A percentile compares a stretch with the other conserved stretches of the same genome.
Conservation (phyloP, 192 early-diverging fungal species). For the Podila verticillata region DNA sequence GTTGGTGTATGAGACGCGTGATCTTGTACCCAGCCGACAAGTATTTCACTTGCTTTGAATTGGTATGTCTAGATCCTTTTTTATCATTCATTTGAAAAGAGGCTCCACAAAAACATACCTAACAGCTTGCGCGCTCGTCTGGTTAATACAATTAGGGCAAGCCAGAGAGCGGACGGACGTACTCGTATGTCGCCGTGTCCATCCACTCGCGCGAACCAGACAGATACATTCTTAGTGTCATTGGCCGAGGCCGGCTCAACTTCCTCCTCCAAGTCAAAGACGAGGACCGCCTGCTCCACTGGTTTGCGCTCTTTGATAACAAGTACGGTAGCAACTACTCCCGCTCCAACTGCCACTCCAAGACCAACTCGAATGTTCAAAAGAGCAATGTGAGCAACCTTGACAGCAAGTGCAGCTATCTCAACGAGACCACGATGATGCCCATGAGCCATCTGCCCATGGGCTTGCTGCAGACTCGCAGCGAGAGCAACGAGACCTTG, state of each 20-base stretch:
- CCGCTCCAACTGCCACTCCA: neutral
- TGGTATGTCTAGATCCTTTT: slow-evolving; percentile 11
- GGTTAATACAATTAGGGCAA: slow-evolving; percentile 15
- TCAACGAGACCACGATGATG: neutral
- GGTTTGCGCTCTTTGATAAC: slow-evolving; percentile 41
- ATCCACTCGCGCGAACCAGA: slow-evolving; percentile 34
- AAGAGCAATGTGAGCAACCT: neutral
- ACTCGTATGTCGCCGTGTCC: slow-evolving; percentile 11
- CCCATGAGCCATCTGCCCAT: neutral
- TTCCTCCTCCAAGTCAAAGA: slow-evolving; percentile 42
- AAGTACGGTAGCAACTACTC: neutral
- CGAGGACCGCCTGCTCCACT: slow-evolving; percentile 35
- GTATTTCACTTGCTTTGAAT: slow-evolving; percentile 59
- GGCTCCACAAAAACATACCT: neutral
- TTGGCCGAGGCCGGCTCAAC: slow-evolving; percentile 13
- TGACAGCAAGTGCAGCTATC: neutral
- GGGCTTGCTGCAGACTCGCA: neutral
- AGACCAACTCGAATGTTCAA: neutral
- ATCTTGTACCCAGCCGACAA: slow-evolving; percentile 54
- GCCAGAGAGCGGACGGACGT: slow-evolving; percentile 38
- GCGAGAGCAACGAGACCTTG: slow-evolving; percentile 1
- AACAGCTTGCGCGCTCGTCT: neutral
- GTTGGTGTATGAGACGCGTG: slow-evolving; percentile 60
- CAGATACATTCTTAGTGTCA: slow-evolving; percentile 21
- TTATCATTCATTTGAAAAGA: neutral